phyloP scores from a whole-genome alignment of 139 green algal species.

The Diplosphaera chodatii region DNA sequence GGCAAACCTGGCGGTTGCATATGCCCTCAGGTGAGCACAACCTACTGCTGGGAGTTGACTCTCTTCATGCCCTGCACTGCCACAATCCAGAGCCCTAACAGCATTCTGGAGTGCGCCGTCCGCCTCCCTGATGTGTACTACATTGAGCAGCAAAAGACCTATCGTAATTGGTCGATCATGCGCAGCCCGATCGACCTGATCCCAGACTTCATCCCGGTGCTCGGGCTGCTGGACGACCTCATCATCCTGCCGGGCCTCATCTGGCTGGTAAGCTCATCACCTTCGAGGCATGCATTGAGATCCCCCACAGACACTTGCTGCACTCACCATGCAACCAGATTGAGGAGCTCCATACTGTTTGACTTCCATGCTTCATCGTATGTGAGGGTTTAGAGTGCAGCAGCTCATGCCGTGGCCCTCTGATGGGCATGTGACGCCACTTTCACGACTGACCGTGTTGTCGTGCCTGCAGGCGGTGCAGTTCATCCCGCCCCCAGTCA shows the following conservation, averaged over 20 bases:
- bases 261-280: conserved; percentile 3
- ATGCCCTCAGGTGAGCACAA: conserved; percentile 19
- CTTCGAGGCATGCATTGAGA: too few relatives aligned
- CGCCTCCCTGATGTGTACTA: background rate
- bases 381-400: too few relatives aligned
- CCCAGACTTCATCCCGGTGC: conserved; percentile 50
- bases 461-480: conserved; percentile 4
- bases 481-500: conserved; percentile 24
- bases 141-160: background rate
- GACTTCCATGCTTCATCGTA: too few relatives aligned
- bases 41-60: background rate
- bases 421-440: too few relatives aligned
- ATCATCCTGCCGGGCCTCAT: conserved; percentile 42
- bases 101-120: background rate
- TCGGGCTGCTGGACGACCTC: conserved; percentile 46
- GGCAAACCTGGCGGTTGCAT: conserved; percentile 17
- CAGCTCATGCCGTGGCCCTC: too few relatives aligned
- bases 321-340: too few relatives aligned
- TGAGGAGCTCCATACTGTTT: too few relatives aligned
- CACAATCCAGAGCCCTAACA: background rate
- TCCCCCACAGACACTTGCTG: too few relatives aligned
- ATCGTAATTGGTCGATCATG: too few relatives aligned
- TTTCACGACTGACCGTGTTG: too few relatives aligned
- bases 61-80: background rate
- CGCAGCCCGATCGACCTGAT: conserved; percentile 44